Evolutionary conservation across 345 rosid genomes (phyloP).

Genomic region (Geranium rotundifolium): DNA sequence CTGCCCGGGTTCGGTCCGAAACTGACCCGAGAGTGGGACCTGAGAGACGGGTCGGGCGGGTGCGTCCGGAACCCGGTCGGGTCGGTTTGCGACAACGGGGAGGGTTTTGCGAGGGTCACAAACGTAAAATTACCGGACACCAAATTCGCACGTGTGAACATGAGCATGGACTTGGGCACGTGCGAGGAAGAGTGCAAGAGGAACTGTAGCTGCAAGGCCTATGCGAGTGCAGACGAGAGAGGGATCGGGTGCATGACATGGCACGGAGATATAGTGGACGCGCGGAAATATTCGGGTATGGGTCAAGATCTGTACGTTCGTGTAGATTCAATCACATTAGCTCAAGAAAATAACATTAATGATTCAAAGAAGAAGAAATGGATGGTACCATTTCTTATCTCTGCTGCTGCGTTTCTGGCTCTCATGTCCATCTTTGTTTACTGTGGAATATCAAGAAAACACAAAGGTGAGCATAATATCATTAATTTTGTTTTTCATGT

Average conservation of each 20-base stretch:
- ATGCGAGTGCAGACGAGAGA: constrained; percentile 12
- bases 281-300: not conserved
- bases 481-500: too few species aligned
- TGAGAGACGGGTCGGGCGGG: constrained; percentile 33
- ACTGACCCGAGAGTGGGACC: constrained; percentile 23
- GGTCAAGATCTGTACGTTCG: constrained; percentile 6
- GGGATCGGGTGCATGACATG: constrained; percentile 23
- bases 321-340: constrained; percentile 16
- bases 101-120: constrained; percentile 34
- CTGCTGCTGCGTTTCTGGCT: too few species aligned
- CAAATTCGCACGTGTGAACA: constrained; percentile 1
- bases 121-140: not conserved
- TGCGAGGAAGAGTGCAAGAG: constrained; percentile 18
- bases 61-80: constrained; percentile 26
- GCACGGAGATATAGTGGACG: constrained; percentile 21
- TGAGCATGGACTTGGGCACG: constrained; percentile 9
- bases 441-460: too few species aligned
- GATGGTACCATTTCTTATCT: too few species aligned
- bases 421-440: too few species aligned
- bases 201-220: constrained; percentile 24
- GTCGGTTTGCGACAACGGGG: constrained; percentile 20
- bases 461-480: too few species aligned
- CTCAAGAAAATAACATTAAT: too few species aligned
- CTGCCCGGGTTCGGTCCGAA: constrained; percentile 52
- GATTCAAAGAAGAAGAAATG: too few species aligned